Evolutionary conservation across 306 rosid genomes (phyloP), one percentile per base, ranked within the genome.

Genomic region (Lathyrus sativus): DNA sequence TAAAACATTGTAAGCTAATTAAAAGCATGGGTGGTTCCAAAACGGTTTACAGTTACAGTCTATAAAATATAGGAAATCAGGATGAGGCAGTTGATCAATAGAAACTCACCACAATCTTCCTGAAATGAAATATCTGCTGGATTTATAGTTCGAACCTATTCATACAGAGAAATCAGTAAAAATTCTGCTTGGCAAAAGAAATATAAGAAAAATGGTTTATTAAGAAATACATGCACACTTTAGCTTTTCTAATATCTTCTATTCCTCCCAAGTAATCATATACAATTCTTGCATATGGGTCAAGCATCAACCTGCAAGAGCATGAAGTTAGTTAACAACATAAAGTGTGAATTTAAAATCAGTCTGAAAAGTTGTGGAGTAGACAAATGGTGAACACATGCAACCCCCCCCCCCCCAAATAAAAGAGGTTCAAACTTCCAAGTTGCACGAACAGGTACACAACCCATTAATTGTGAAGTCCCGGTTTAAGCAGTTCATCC

Each of bases 391-490:
- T 22, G 57, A 17, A 13, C 41, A 48, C 50, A 58, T 41, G 45
- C 8, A 58, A 15, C 17, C 38, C 35, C 35, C 51, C 37, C 35
- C n/a, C n/a, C n/a, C n/a, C n/a, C n/a, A 18, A 22, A 13, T 31
- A 44, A 15, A 62, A 35, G 1, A 53, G 7, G 9, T 33, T 33
- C 38, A 33, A 33, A 33, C 9, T 33, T 33, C 38, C 38, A 33
- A 72, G 61, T 48, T 28, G 76, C 49, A 74, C 33, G 68, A 67
- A 75, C 68, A 17, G 11, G 62, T 58, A 38, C 68, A 28, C 87
- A 76, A 90, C 91, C 96, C 91, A 31, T 87, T 90, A 77, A 90
- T 87, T 11, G 96, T 87, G 24, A 90, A 87, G 84, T 90, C 96
- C 51, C 85, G 83, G 44, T 73, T 83, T 78, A 88, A 65, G 72